Conservation (phyloP, 108 stramenopile species). For the Parietichytrium sp. region DNA sequence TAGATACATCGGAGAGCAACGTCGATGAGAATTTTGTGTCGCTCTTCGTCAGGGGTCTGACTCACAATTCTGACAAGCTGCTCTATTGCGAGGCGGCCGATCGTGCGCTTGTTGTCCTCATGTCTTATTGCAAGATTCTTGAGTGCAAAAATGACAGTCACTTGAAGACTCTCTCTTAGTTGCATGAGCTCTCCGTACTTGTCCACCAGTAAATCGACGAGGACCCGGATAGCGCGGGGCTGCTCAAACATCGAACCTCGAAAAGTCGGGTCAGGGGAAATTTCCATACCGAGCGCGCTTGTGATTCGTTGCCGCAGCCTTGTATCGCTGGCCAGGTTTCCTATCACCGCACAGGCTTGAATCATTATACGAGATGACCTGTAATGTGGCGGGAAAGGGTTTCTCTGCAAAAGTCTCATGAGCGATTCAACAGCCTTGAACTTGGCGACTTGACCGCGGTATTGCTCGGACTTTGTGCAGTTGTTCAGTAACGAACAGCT, state of each 20-base stretch:
- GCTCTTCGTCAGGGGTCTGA: background rate
- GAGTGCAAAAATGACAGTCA: conserved; percentile 13
- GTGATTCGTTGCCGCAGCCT: background rate
- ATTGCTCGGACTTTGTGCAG: conserved; percentile 24
- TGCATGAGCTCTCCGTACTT: too few species aligned
- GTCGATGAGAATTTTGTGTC: conserved; percentile 1
- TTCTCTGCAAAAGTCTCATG: background rate
- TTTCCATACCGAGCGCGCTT: background rate
- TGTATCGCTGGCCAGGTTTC: conserved; percentile 9
- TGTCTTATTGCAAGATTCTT: conserved; percentile 6
- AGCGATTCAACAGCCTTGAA: background rate
- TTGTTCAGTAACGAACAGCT: background rate
- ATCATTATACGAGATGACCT: background rate
- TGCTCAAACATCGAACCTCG: background rate
- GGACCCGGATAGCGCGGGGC: conserved; percentile 1
- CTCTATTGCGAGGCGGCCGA: background rate
- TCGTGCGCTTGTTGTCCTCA: background rate
- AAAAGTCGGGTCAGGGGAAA: too few species aligned
- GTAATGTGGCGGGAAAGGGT: background rate
- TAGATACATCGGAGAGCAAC: conserved; percentile 4
- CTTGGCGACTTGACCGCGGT: background rate
- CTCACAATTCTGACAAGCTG: background rate
- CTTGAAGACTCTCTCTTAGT: too few species aligned
- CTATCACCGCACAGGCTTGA: background rate
- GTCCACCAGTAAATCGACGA: background rate